A percentile compares a stretch with the other conserved stretches of the same genome.
These are phyloP conservation scores for Entelexis paramagnoliae DNA, from an alignment of 1,139 yeast genomes.

Conservation along the genomic window DNA sequence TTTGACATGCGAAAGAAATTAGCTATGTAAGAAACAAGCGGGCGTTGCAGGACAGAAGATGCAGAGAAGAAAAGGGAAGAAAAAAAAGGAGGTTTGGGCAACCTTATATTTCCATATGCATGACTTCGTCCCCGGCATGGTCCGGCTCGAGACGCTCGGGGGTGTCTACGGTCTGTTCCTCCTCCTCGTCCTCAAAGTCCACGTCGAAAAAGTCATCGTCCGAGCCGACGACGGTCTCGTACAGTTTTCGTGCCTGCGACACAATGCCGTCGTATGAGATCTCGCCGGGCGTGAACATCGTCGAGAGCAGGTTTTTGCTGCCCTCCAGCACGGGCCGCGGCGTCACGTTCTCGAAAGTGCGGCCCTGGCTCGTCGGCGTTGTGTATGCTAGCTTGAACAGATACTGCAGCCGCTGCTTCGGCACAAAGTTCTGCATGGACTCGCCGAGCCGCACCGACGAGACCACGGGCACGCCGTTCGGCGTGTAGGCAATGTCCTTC, in stretches of 20 bases:
- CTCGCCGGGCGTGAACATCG: conserved; percentile 36
- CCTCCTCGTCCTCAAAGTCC: conserved; percentile 92
- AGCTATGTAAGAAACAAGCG: not conserved
- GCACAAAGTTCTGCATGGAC: conserved; percentile 71
- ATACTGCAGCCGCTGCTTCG: conserved; percentile 66
- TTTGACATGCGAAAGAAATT: not conserved
- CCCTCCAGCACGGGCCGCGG: conserved; percentile 35
- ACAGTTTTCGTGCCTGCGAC: conserved; percentile 66
- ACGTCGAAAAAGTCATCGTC: conserved; percentile 94
- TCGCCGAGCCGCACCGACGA: conserved; percentile 81
- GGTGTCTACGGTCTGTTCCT: conserved; percentile 27
- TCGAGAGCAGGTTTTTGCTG: conserved; percentile 18
- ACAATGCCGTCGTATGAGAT: conserved; percentile 84
- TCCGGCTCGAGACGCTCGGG: conserved; percentile 15
- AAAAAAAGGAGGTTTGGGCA: not conserved
- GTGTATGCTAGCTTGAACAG: conserved; percentile 70
- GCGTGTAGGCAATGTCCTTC: conserved; percentile 44
- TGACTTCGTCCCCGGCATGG: conserved; percentile 25
- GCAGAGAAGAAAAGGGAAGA: not conserved
- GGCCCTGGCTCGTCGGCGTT: conserved; percentile 36
- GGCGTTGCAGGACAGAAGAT: not conserved
- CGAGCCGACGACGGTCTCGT: conserved; percentile 72
- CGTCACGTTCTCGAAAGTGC: conserved; percentile 34
- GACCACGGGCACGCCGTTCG: conserved; percentile 56
- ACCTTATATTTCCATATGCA: conserved; percentile 26